These are phyloP conservation scores for Pleurotus sapidus DNA, from an alignment of 768 basidiomycete genomes.

Conservation along the genomic window DNA sequence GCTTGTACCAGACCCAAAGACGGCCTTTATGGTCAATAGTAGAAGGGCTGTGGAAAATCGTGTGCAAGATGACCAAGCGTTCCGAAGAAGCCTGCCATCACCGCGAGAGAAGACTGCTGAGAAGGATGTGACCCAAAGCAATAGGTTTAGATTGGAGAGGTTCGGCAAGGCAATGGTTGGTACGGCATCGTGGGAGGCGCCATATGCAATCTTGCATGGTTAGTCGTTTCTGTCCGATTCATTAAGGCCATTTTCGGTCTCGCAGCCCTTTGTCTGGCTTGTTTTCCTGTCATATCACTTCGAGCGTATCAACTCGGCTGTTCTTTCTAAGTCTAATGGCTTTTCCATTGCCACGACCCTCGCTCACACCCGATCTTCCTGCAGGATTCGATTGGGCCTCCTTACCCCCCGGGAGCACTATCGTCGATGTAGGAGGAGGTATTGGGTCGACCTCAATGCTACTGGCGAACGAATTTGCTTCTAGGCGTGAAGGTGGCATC, in stretches of 20 bases:
- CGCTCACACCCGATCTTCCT: neutral
- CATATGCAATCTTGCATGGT: conserved; percentile 58
- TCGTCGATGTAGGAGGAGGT: conserved; percentile 62
- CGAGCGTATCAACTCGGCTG: neutral
- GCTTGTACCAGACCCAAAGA: conserved; percentile 5
- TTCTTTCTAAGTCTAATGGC: neutral
- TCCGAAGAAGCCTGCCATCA: neutral
- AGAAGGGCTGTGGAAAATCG: conserved; percentile 1
- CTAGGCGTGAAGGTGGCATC: conserved; percentile 15
- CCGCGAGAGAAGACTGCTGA: neutral
- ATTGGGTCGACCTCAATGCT: conserved; percentile 46
- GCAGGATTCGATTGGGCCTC: conserved; percentile 51
- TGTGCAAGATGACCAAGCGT: neutral
- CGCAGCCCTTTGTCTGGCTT: neutral
- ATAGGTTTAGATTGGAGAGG: conserved; percentile 52
- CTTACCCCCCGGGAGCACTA: conserved; percentile 38
- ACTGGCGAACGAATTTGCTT: conserved; percentile 27
- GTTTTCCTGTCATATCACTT: neutral
- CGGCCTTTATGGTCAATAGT: neutral
- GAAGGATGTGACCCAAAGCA: conserved; percentile 20
- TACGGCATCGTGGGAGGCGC: conserved; percentile 68
- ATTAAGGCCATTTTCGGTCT: neutral
- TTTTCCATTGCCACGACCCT: neutral
- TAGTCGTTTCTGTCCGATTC: conserved; percentile 12
- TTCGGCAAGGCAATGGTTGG: conserved; percentile 79